Conservation (phyloP, 164 flowering plant species). For the Chloranthus sessilifolius region DNA sequence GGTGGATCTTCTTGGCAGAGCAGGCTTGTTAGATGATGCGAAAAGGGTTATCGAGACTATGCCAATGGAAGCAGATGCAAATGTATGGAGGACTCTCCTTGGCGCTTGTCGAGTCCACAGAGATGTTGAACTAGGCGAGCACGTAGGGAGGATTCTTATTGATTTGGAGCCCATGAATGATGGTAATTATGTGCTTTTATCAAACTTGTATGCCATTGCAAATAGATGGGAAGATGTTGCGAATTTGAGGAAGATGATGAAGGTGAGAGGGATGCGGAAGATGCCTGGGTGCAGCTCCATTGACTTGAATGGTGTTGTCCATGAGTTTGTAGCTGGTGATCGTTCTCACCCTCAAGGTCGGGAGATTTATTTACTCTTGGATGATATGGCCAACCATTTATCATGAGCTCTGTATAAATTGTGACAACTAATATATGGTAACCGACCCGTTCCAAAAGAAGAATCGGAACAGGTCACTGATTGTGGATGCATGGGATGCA, state of each 20-base stretch:
- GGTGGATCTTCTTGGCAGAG: slow-evolving; percentile 26
- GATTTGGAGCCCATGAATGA: slow-evolving; percentile 17
- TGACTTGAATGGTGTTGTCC: slow-evolving; percentile 16
- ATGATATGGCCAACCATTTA: slow-evolving; percentile 2
- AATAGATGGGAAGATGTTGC: slow-evolving; percentile 20
- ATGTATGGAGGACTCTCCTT: slow-evolving; percentile 19
- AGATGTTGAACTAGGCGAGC: slow-evolving; percentile 17
- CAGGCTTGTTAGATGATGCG: slow-evolving; percentile 20
- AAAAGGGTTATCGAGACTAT: slow-evolving; percentile 12
- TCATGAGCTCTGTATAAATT: too few relatives aligned
- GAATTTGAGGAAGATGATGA: slow-evolving; percentile 12
- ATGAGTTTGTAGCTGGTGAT: slow-evolving; percentile 21
- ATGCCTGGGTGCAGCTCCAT: slow-evolving; percentile 23
- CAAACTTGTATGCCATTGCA: slow-evolving; percentile 16
- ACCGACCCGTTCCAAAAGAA: too few relatives aligned
- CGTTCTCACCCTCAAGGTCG: slow-evolving; percentile 10
- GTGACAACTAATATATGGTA: too few relatives aligned
- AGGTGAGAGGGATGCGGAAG: slow-evolving; percentile 17
- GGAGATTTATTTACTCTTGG: slow-evolving; percentile 10
- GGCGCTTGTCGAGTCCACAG: slow-evolving; percentile 17
- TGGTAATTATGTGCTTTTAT: slow-evolving; percentile 21
- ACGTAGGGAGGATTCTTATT: slow-evolving; percentile 13
- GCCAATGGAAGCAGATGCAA: slow-evolving; percentile 18
- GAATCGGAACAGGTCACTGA: too few relatives aligned
- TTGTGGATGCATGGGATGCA: too few relatives aligned